These are phyloP conservation scores for Phycomyces nitens DNA, from an alignment of 192 early-diverging fungal genomes.

Conservation along the genomic window DNA sequence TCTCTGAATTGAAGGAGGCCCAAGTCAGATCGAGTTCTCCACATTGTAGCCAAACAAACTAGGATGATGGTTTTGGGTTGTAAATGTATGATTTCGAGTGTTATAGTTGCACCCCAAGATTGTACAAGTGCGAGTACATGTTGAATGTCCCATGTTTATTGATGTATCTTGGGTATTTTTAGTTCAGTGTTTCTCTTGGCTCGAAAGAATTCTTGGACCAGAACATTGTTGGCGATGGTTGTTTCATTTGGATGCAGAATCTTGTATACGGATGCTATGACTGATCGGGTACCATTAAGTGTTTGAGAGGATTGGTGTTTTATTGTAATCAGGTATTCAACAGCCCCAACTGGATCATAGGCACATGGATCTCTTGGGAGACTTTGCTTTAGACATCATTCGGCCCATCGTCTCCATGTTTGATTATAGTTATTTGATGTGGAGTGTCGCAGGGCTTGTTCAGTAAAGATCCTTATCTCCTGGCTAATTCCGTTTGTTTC, in stretches of 20 bases:
- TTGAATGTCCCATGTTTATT: background rate
- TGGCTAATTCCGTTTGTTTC: no score
- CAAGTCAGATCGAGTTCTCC: background rate
- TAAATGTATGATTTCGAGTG: background rate
- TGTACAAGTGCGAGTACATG: background rate
- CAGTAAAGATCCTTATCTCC: no score
- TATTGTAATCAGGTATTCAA: background rate
- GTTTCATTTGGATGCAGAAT: background rate
- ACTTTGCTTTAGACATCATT: background rate
- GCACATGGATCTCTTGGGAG: no score
- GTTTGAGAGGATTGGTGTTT: background rate
- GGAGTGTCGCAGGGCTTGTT: no score
- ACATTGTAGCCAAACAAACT: background rate
- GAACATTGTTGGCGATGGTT: background rate
- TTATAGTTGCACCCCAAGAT: background rate
- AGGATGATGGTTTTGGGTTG: background rate
- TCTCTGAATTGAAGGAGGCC: background rate
- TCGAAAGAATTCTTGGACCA: conserved; percentile 1
- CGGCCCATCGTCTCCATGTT: background rate
- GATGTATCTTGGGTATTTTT: background rate
- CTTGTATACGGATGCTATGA: background rate
- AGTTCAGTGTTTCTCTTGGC: background rate
- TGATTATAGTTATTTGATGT: background rate
- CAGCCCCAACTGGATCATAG: no score
- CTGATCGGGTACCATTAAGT: background rate